Evolutionary conservation across 192 early-diverging fungal genomes (phyloP).

Genomic region (Mortierella alpina): DNA sequence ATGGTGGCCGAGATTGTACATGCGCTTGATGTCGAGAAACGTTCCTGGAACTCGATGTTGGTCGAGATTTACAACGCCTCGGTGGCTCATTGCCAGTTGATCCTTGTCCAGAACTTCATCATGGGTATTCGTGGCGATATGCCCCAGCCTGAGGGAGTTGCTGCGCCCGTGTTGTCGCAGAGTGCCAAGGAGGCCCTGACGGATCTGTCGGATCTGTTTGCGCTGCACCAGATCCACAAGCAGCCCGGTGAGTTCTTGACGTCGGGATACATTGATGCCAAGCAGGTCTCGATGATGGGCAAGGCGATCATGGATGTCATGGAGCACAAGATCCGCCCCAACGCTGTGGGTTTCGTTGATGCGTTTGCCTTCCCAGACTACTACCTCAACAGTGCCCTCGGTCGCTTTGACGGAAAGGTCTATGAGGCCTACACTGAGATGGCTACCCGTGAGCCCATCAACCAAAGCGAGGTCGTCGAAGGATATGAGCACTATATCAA

Average conservation of each 20-base stretch:
- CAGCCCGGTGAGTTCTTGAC: conserved; percentile 74
- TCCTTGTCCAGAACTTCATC: conserved; percentile 80
- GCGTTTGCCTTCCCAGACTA: conserved; percentile 83
- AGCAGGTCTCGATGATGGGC: conserved; percentile 65
- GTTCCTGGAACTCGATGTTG: conserved; percentile 80
- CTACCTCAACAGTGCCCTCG: conserved; percentile 81
- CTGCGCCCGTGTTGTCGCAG: conserved; percentile 42
- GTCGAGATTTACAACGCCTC: conserved; percentile 80
- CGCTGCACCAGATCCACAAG: conserved; percentile 75
- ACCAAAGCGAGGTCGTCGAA: conserved; percentile 68
- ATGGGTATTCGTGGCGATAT: conserved; percentile 62
- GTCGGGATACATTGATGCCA: conserved; percentile 62
- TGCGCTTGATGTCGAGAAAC: conserved; percentile 69
- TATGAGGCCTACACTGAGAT: conserved; percentile 82
- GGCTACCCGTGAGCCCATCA: conserved; percentile 82
- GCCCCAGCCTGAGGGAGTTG: conserved; percentile 47
- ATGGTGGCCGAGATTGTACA: conserved; percentile 72
- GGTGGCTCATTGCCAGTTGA: conserved; percentile 82
- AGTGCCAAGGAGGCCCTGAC: conserved; percentile 59
- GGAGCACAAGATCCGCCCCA: conserved; percentile 70
- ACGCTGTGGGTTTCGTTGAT: conserved; percentile 85
- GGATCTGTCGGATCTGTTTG: conserved; percentile 62
- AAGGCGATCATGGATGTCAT: conserved; percentile 62
- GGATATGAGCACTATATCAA: conserved; percentile 66
- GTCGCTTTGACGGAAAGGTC: conserved; percentile 79